Conservation (phyloP, 2,329 filamentous ascomycete genomes). For the Botrytis deweyae region DNA sequence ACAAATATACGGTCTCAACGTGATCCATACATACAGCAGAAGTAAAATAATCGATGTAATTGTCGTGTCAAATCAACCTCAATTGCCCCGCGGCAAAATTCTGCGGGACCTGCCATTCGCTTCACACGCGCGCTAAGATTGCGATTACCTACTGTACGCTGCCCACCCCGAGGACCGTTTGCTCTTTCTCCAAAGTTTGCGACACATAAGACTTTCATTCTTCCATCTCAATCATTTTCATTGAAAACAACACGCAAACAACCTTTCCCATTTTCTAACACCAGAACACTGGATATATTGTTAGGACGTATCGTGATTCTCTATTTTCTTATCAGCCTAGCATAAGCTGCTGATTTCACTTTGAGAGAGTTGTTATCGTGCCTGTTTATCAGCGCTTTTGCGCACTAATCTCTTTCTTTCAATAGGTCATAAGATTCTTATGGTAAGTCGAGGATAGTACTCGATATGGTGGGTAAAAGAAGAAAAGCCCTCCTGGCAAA, state of each 20-base stretch:
- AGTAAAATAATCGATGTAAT: not conserved
- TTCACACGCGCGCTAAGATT: not conserved
- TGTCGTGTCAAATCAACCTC: not conserved
- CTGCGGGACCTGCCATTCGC: not conserved
- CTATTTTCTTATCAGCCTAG: constrained; percentile 14
- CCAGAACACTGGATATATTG: not conserved
- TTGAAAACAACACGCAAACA: constrained; percentile 7
- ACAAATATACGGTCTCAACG: not conserved
- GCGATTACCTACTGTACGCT: not conserved
- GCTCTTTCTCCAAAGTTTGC: not conserved
- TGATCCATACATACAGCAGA: not conserved
- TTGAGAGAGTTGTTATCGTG: constrained; percentile 17
- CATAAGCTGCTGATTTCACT: constrained; percentile 15
- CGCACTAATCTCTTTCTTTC: constrained; percentile 28
- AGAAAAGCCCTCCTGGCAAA: constrained; percentile 11
- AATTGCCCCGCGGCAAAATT: not conserved
- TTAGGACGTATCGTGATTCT: constrained; percentile 16
- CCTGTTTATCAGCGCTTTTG: constrained; percentile 6
- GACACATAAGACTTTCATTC: constrained; percentile 5
- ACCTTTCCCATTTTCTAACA: not conserved
- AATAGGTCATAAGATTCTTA: constrained; percentile 5
- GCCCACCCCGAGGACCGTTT: not conserved
- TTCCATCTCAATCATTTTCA: constrained; percentile 6
- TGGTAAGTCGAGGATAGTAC: constrained; percentile 17
- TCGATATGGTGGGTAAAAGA: constrained; percentile 18